A percentile compares a stretch with the other conserved stretches of the same genome.
phyloP scores from a whole-genome alignment of 129 eudicot genomes.

The Artemisia argyi region DNA sequence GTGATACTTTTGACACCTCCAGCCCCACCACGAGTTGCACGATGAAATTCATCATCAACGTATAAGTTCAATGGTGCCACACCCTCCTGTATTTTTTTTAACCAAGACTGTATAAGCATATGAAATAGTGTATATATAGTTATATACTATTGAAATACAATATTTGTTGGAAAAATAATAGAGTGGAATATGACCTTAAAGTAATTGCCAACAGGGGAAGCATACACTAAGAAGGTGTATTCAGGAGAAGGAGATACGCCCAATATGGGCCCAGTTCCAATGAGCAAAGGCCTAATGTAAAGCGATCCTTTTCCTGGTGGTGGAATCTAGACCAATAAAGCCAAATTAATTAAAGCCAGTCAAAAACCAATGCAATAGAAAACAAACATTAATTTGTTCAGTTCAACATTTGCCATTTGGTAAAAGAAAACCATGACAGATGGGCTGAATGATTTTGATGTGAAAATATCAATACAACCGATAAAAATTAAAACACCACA shows the following conservation, averaged over 20 bases:
- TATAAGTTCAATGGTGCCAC: slow-evolving; percentile 61
- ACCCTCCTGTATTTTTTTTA: slow-evolving; percentile 50
- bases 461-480: neutral
- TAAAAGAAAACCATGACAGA: neutral
- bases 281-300: slow-evolving; percentile 84
- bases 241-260: slow-evolving; percentile 89
- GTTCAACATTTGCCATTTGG: neutral
- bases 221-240: slow-evolving; percentile 80
- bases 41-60: slow-evolving; percentile 61
- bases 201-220: slow-evolving; percentile 87
- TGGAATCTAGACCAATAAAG: slow-evolving; percentile 53
- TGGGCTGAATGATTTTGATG: neutral
- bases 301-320: slow-evolving; percentile 90
- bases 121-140: neutral
- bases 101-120: neutral
- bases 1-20: slow-evolving; percentile 91
- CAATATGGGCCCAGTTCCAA: slow-evolving; percentile 79
- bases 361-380: neutral
- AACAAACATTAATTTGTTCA: neutral
- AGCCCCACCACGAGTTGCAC: slow-evolving; percentile 82
- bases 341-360: neutral
- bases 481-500: neutral
- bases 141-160: neutral
- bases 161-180: neutral
- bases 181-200: slow-evolving; percentile 58